A percentile compares a stretch with the other conserved stretches of the same genome.
Conservation (phyloP, 1,284 basidiomycete species). For the Fistulinella cinereoalba region DNA sequence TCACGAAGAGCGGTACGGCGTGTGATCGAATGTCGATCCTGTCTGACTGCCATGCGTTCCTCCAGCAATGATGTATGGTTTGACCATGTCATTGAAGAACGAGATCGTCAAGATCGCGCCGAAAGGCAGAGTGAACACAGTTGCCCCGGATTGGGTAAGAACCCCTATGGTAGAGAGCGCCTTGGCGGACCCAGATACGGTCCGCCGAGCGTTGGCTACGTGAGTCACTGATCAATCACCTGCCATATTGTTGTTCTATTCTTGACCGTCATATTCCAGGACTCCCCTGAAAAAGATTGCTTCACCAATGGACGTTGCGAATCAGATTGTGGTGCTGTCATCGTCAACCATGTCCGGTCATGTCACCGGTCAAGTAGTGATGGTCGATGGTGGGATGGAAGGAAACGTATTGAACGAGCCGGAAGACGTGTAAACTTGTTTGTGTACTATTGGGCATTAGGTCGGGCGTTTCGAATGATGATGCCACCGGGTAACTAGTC, state of each 20-base stretch:
- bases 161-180: conserved; percentile 57
- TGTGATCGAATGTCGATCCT: neutral
- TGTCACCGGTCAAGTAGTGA: conserved; percentile 65
- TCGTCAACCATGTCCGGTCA: conserved; percentile 67
- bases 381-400: conserved; percentile 80
- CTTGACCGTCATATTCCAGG: conserved; percentile 33
- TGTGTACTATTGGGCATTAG: no score
- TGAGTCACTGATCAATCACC: no score
- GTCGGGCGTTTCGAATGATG: no score
- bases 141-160: conserved; percentile 71
- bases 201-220: conserved; percentile 63
- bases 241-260: neutral
- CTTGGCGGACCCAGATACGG: conserved; percentile 43
- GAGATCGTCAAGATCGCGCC: conserved; percentile 78
- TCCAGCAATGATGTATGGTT: conserved; percentile 70
- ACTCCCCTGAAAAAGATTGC: conserved; percentile 73
- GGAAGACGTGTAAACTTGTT: conserved; percentile 31
- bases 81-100: conserved; percentile 69
- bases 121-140: conserved; percentile 64
- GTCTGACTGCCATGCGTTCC: conserved; percentile 13
- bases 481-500: no score
- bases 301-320: conserved; percentile 59
- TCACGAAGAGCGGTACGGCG: conserved; percentile 52
- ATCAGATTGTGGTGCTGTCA: conserved; percentile 61
- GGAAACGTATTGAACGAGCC: conserved; percentile 49